Conservation (phyloP, 169 alveolate species). For the Plasmodium malariae region DNA sequence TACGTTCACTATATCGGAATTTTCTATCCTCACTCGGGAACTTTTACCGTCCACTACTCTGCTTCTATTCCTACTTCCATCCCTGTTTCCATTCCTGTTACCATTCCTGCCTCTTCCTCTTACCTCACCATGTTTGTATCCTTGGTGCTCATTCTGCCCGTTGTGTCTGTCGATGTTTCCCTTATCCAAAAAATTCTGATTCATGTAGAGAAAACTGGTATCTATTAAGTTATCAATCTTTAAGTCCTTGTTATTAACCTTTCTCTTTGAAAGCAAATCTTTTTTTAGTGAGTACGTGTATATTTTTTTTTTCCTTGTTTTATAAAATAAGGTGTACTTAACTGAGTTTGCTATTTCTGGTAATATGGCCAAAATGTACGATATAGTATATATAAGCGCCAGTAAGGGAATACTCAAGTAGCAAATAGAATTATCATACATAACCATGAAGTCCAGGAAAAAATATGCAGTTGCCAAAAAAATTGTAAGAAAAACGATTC, state of each 20-base stretch:
- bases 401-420: conserved; percentile 32
- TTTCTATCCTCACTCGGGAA: too few relatives aligned
- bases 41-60: too few relatives aligned
- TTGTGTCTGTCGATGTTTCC: not conserved
- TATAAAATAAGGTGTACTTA: conserved; percentile 35
- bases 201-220: conserved; percentile 36
- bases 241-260: conserved; percentile 21
- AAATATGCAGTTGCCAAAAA: conserved; percentile 16
- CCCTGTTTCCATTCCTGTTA: too few relatives aligned
- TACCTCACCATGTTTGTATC: not conserved
- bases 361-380: conserved; percentile 32
- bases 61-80: too few relatives aligned
- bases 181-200: conserved; percentile 4
- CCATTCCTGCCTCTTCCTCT: too few relatives aligned
- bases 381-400: conserved; percentile 10
- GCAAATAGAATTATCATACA: conserved; percentile 21
- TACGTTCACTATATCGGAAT: too few relatives aligned
- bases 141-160: not conserved
- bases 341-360: conserved; percentile 45
- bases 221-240: conserved; percentile 25
- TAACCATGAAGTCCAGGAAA: conserved; percentile 41
- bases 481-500: conserved; percentile 14
- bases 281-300: conserved; percentile 29
- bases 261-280: conserved; percentile 7
- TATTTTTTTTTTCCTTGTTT: conserved; percentile 28